Percentiles rank a stretch among this genome's conserved stretches.
Conservation (phyloP, 2,329 filamentous ascomycete genomes). For the Calonectria hongkongensis region DNA sequence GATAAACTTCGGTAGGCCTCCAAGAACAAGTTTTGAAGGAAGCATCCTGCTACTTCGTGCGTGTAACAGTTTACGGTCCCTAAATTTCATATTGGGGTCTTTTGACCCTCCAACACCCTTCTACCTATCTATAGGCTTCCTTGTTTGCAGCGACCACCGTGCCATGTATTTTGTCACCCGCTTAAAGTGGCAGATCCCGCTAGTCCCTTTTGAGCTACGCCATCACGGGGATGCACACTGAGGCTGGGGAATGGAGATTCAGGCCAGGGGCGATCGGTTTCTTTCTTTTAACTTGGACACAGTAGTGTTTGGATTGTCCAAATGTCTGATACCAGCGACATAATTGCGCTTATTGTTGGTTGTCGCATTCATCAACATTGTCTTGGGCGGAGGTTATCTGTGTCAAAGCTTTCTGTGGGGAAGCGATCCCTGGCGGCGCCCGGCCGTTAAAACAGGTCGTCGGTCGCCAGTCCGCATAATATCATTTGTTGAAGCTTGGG, state of each 20-base stretch:
- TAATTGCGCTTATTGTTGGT: not conserved
- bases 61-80: too few relatives aligned
- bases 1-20: not conserved
- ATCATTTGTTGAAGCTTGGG: constrained; percentile 20
- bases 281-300: not conserved
- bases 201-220: constrained; percentile 23
- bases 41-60: too few relatives aligned
- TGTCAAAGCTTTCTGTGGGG: constrained; percentile 16
- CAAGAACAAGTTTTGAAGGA: not conserved
- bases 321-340: not conserved
- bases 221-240: constrained; percentile 35
- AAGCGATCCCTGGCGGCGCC: constrained; percentile 19
- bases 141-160: not conserved
- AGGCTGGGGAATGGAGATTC: constrained; percentile 33
- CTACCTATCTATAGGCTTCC: too few relatives aligned
- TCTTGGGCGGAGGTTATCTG: not conserved
- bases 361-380: not conserved
- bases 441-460: constrained; percentile 14
- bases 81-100: too few relatives aligned
- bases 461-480: constrained; percentile 14
- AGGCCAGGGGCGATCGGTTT: constrained; percentile 22
- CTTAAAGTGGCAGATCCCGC: constrained; percentile 30
- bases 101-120: too few relatives aligned
- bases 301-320: not conserved
- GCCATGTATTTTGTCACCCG: not conserved